These are phyloP conservation scores for Ensete glaucum DNA, from an alignment of 176 grass and related monocot genomes.

Conservation along the genomic window DNA sequence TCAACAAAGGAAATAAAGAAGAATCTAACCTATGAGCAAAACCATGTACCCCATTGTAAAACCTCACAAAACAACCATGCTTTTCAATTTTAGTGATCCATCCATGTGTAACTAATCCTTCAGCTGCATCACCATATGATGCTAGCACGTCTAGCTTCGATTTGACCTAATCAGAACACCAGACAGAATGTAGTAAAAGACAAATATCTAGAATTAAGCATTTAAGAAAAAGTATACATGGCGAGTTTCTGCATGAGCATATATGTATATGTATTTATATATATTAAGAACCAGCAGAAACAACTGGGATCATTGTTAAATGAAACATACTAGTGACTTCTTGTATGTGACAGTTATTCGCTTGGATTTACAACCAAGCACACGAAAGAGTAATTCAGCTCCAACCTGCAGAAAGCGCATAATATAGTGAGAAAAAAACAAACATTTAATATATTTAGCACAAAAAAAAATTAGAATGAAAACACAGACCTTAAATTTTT, in stretches of 20 bases:
- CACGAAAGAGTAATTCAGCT: conserved; percentile 76
- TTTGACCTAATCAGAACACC: conserved; percentile 55
- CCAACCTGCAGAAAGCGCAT: conserved; percentile 35
- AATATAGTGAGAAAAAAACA: not conserved
- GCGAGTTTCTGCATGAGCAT: not conserved
- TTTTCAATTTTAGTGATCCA: conserved; percentile 98
- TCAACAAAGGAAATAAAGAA: conserved; percentile 9
- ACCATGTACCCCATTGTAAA: conserved; percentile 87
- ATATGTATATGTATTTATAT: not conserved
- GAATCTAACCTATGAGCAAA: conserved; percentile 66
- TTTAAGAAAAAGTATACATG: not conserved
- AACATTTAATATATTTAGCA: not conserved
- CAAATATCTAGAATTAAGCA: not conserved
- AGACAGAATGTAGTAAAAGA: not conserved
- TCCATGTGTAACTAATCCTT: conserved; percentile 78
- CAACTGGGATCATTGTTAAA: conserved; percentile 1
- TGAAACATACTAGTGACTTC: conserved; percentile 71
- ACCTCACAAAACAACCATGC: conserved; percentile 86
- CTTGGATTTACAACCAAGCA: conserved; percentile 96
- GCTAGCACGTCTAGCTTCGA: conserved; percentile 74
- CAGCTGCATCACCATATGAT: conserved; percentile 82
- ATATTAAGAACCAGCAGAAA: not conserved
- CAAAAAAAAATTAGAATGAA: conserved; percentile 1
- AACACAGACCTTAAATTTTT: conserved; percentile 84
- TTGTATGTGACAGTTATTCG: conserved; percentile 89